These are phyloP conservation scores for Evernia prunastri DNA, from an alignment of 495 filamentous ascomycete genomes.

Conservation along the genomic window DNA sequence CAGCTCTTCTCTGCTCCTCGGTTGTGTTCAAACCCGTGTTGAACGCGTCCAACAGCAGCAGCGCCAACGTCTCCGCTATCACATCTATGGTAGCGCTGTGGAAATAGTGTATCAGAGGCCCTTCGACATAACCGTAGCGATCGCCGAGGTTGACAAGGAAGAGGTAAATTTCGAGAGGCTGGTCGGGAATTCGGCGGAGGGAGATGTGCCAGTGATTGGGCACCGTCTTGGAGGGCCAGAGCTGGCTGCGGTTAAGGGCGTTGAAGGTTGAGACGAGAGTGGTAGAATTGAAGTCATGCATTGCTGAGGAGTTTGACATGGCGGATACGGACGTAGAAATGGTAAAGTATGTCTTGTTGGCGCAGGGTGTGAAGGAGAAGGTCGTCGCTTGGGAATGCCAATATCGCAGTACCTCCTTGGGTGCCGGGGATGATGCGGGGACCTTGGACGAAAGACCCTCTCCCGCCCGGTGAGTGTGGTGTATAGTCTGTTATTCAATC, in stretches of 20 bases:
- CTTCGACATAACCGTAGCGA: constrained; percentile 21
- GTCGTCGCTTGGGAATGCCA: neutral
- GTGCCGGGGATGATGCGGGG: neutral
- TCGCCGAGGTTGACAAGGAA: constrained; percentile 18
- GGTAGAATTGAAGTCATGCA: neutral
- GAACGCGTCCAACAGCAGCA: constrained; percentile 17
- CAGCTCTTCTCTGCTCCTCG: neutral
- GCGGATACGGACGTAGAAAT: neutral
- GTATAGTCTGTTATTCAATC: too few relatives aligned
- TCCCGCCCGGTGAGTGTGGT: neutral
- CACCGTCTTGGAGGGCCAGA: constrained; percentile 15
- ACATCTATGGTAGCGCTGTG: constrained; percentile 4
- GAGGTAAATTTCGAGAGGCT: constrained; percentile 20
- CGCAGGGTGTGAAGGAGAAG: neutral
- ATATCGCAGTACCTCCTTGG: neutral
- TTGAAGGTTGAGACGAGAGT: constrained; percentile 18
- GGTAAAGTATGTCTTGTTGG: neutral
- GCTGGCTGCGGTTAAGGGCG: constrained; percentile 7
- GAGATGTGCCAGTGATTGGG: constrained; percentile 23
- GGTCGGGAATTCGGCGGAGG: constrained; percentile 20
- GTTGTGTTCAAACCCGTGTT: constrained; percentile 1
- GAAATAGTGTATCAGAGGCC: constrained; percentile 1
- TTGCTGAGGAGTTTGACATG: neutral
- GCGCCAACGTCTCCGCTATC: neutral
- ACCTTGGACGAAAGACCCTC: neutral